Evolutionary conservation across 768 basidiomycete genomes (phyloP).

Genomic region (Lactarius tabidus): DNA sequence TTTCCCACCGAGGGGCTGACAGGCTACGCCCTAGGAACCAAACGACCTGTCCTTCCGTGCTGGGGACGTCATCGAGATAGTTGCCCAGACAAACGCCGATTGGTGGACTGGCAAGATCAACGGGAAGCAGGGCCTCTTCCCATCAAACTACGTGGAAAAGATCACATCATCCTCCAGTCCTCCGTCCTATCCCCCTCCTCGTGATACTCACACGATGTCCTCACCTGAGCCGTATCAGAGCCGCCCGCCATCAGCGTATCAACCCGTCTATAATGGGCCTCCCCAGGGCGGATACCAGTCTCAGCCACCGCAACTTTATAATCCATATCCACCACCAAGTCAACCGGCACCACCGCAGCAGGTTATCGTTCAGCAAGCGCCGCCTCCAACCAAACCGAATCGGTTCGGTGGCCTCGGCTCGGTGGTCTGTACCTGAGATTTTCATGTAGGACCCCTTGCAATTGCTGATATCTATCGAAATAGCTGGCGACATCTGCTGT

Average conservation of each 20-base stretch:
- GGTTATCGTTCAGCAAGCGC: slow-evolving; percentile 29
- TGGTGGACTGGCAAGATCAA: slow-evolving; percentile 79
- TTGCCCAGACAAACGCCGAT: slow-evolving; percentile 76
- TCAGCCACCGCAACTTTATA: slow-evolving; percentile 26
- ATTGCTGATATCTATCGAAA: not conserved
- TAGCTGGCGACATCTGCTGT: slow-evolving; percentile 39
- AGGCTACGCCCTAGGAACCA: slow-evolving; percentile 48
- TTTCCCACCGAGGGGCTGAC: not conserved
- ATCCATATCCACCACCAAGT: slow-evolving; percentile 23
- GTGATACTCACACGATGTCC: slow-evolving; percentile 5
- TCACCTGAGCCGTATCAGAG: slow-evolving; percentile 21
- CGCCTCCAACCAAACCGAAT: slow-evolving; percentile 13
- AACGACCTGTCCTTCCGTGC: slow-evolving; percentile 75
- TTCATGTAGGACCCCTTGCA: not conserved
- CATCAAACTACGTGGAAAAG: slow-evolving; percentile 69
- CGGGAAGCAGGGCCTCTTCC: slow-evolving; percentile 71
- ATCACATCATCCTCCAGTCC: slow-evolving; percentile 30
- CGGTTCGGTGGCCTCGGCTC: slow-evolving; percentile 18
- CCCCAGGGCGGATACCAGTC: slow-evolving; percentile 25
- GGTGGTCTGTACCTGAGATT: slow-evolving; percentile 13
- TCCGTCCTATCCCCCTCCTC: slow-evolving; percentile 24
- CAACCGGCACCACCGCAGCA: slow-evolving; percentile 26
- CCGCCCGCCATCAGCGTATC: slow-evolving; percentile 37
- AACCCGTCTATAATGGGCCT: slow-evolving; percentile 33
- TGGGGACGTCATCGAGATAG: slow-evolving; percentile 75